Conservation (phyloP, 192 early-diverging fungal genomes). For the Coemansia sp. region DNA sequence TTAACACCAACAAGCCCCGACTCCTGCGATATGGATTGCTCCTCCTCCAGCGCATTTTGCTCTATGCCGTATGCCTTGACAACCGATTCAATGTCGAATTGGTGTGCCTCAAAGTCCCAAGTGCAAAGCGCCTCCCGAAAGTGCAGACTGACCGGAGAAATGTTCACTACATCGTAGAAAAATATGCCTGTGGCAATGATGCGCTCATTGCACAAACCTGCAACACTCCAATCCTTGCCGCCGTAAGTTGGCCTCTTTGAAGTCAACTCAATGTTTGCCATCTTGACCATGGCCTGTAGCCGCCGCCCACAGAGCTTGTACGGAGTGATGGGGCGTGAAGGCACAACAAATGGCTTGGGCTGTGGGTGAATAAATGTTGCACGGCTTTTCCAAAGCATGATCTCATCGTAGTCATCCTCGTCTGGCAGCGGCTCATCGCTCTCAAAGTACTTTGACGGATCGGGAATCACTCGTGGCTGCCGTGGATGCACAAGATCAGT, state of each 20-base stretch:
- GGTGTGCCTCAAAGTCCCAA: constrained; percentile 46
- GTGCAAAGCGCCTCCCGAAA: constrained; percentile 3
- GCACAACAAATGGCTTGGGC: constrained; percentile 37
- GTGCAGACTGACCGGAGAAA: constrained; percentile 34
- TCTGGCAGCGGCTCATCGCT: background rate
- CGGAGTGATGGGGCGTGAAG: constrained; percentile 15
- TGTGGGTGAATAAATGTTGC: constrained; percentile 20
- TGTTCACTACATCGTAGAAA: constrained; percentile 60
- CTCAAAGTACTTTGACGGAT: background rate
- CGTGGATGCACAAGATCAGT: constrained; percentile 26
- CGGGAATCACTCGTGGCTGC: background rate
- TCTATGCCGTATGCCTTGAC: constrained; percentile 29
- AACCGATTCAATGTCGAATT: constrained; percentile 17
- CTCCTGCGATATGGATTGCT: constrained; percentile 21
- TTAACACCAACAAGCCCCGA: constrained; percentile 34
- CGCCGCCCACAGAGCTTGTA: constrained; percentile 31
- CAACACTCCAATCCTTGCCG: constrained; percentile 60
- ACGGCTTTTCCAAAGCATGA: background rate
- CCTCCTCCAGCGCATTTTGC: background rate
- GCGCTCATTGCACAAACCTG: constrained; percentile 60
- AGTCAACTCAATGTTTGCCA: constrained; percentile 59
- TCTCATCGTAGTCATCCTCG: background rate
- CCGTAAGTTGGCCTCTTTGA: constrained; percentile 55
- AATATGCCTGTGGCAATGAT: constrained; percentile 64
- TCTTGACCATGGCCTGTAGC: constrained; percentile 54